These are phyloP conservation scores for Stylosanthes scabra DNA, from an alignment of 331 rosid species.

Conservation along the genomic window DNA sequence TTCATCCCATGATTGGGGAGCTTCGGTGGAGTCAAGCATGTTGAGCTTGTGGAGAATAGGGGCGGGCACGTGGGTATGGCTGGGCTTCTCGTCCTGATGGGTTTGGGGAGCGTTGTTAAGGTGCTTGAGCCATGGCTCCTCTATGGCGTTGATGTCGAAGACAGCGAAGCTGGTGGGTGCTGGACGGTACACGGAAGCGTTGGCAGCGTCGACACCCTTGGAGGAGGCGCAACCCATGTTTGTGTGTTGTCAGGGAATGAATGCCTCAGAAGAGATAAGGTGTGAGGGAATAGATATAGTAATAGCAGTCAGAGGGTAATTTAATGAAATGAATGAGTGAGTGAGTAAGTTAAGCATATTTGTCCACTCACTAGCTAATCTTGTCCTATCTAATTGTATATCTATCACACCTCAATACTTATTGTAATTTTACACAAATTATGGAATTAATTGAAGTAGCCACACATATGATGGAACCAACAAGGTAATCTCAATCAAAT, in stretches of 20 bases:
- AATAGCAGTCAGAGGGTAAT: not conserved
- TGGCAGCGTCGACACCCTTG: constrained; percentile 50
- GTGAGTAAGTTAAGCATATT: not conserved
- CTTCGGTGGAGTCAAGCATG: constrained; percentile 57
- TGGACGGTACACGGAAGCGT: constrained; percentile 53
- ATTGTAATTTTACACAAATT: not conserved
- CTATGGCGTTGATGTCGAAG: constrained; percentile 77
- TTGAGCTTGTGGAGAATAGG: constrained; percentile 72
- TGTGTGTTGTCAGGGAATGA: not conserved
- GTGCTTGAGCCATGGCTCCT: constrained; percentile 85
- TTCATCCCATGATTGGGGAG: constrained; percentile 86
- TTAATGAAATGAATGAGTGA: not conserved
- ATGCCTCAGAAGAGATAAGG: constrained; percentile 1
- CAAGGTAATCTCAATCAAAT: not conserved
- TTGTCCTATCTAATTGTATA: not conserved
- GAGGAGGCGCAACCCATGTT: constrained; percentile 72
- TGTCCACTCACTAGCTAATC: not conserved
- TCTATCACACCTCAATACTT: not conserved
- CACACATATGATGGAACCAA: not conserved
- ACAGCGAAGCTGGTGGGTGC: constrained; percentile 86
- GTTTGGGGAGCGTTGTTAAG: constrained; percentile 18
- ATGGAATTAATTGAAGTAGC: not conserved
- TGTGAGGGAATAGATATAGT: not conserved
- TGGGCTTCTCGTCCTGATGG: constrained; percentile 40
- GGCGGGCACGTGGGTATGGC: constrained; percentile 47